Evolutionary conservation across 805 yeast species (phyloP), one percentile per base, ranked within the genome.

Genomic region (Suhomyces tanzawaensis): DNA sequence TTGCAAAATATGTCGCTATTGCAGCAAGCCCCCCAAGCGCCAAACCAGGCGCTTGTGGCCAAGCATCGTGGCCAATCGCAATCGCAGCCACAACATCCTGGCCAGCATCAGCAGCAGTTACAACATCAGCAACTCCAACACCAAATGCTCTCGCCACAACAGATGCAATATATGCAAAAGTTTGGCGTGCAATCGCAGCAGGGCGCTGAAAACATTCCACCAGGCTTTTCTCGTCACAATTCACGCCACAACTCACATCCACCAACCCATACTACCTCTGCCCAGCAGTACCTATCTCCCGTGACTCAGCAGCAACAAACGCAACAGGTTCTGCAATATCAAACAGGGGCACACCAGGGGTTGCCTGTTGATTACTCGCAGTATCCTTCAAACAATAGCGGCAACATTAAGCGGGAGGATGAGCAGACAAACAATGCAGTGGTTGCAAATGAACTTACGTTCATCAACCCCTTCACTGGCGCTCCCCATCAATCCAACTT

Each of bases 1-100:
- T 55, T 67, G 23, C 74, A 64, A 44, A 64, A 64, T 36, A 66
- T 67, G 69, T 49, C 58, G 11, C 42, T 52, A 22, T 47, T 60
- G 31, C 61, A 52, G 40, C 44, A 47, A 30, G 34, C 45, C 2
- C 31, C 41, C 9, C 19, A 23, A 14, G 22, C 9, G 21, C 32
- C 17, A 7, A 15, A 28, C 3, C 19, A 37, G 27, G 30, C 22
- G 16, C 21, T 13, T 15, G 24, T 24, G 22, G 33, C 19, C 19
- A n/a, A 7, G 30, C 29, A 29, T 29, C 26, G 19, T 11, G 28
- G 18, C 13, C 27, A 24, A 24, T 19, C 24, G 7, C 28, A 16
- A 6, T 14, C 7, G 15, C 36, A 28, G 18, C 38, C 26, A 19
- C 37, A 32, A 22, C 46, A 36, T 4, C 36, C 36, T 12, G 40